Evolutionary conservation across 2,329 filamentous ascomycete genomes (phyloP).

Genomic region (Endothia cerciana): DNA sequence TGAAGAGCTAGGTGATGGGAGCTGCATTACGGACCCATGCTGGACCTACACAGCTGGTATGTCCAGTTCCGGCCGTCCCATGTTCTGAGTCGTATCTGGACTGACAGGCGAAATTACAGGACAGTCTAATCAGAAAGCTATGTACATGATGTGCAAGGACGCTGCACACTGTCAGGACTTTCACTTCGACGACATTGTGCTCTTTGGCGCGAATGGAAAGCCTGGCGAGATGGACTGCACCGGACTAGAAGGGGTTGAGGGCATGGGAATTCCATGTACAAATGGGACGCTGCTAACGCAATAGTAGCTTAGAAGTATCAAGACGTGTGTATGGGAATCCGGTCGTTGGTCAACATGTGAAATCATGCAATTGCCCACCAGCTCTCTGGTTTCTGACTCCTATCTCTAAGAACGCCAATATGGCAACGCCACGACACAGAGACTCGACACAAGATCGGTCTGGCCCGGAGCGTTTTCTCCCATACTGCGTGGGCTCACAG

Average conservation of each 20-base stretch:
- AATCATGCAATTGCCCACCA: neutral
- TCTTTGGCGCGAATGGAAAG: conserved; percentile 30
- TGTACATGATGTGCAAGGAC: conserved; percentile 32
- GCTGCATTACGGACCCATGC: conserved; percentile 33
- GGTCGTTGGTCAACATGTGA: neutral
- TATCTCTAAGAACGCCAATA: neutral
- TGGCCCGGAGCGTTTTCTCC: neutral
- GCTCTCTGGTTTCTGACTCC: neutral
- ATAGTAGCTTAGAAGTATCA: neutral
- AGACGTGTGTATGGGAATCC: neutral
- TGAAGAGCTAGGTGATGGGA: conserved; percentile 29
- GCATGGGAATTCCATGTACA: conserved; percentile 33
- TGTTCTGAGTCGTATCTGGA: neutral
- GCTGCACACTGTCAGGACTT: conserved; percentile 31
- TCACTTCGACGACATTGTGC: conserved; percentile 29
- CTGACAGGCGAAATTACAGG: conserved; percentile 17
- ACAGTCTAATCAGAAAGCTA: conserved; percentile 27
- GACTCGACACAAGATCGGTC: neutral
- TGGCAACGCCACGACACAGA: neutral
- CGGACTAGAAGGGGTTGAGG: conserved; percentile 30
- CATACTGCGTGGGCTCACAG: neutral
- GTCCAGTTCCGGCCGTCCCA: neutral
- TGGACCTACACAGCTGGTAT: conserved; percentile 31
- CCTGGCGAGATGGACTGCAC: conserved; percentile 33
- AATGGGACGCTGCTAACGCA: conserved; percentile 25